Base-by-base conservation (phyloP, 2,329 filamentous ascomycete species). In the Sarocladium oryzae region DNA sequence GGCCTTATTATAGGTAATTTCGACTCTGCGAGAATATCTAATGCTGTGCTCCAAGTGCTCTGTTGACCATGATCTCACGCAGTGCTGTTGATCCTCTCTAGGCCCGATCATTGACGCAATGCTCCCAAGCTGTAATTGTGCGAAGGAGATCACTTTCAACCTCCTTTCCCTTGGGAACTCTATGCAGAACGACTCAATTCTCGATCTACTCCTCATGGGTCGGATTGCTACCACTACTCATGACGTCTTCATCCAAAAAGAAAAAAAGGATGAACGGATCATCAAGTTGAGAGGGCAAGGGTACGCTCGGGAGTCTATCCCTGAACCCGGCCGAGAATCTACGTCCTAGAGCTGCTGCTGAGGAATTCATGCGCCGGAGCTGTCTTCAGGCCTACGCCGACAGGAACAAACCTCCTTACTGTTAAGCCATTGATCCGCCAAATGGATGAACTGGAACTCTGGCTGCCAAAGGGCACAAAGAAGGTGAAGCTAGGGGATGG, bases 1-100 rank as follows among this genome's bases (percentile, higher is more conserved):
- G 20, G 4, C 33, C 21, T 50, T 52, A 41, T 52, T 52, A 52
- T 52, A 52, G 33, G 50, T 23, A 32, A 24, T 41, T 18, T 33
- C 23, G n/a, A 7, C n/a, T 21, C 20, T 16, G n/a, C 11, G 16
- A 26, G n/a, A n/a, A n/a, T n/a, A n/a, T n/a, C n/a, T n/a, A n/a
- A n/a, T n/a, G n/a, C n/a, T n/a, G n/a, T n/a, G n/a, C n/a, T n/a
- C n/a, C n/a, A n/a, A n/a, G n/a, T n/a, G n/a, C n/a, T n/a, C n/a
- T n/a, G n/a, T n/a, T n/a, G n/a, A n/a, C n/a, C n/a, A n/a, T n/a
- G n/a, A n/a, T n/a, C n/a, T n/a, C n/a, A n/a, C n/a, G n/a, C n/a
- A n/a, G n/a, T n/a, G n/a, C n/a, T n/a, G n/a, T n/a, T n/a, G n/a
- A n/a, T n/a, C n/a, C n/a, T n/a, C n/a, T n/a, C n/a, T n/a, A n/a